A percentile compares a stretch with the other conserved stretches of the same genome.
These are phyloP conservation scores for Pestalotiopsis sp. DNA, from an alignment of 2,329 filamentous ascomycete species.

Conservation along the genomic window DNA sequence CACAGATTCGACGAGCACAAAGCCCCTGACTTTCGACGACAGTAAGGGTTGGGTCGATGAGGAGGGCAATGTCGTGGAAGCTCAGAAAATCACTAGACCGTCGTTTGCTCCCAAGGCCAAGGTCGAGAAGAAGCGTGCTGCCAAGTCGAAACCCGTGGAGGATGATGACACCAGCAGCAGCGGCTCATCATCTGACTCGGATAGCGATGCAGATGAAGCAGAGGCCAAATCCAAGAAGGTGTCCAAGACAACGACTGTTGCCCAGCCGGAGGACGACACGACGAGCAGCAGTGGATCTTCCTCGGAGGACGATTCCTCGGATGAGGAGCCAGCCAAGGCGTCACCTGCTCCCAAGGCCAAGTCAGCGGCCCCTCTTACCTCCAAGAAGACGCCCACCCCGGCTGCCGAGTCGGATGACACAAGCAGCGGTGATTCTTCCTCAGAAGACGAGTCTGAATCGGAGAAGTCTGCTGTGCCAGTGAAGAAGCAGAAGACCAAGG, in stretches of 20 bases:
- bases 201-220: slow-evolving; percentile 20
- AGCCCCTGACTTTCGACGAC: slow-evolving; percentile 71
- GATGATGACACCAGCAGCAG: slow-evolving; percentile 38
- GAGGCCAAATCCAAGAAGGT: background rate
- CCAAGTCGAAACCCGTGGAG: slow-evolving; percentile 15
- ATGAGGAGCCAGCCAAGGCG: slow-evolving; percentile 23
- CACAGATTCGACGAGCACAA: slow-evolving; percentile 42
- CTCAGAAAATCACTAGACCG: slow-evolving; percentile 42
- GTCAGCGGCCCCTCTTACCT: slow-evolving; percentile 15
- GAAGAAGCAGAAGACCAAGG: slow-evolving; percentile 14
- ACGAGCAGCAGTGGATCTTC: slow-evolving; percentile 42
- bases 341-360: slow-evolving; percentile 14
- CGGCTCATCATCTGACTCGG: slow-evolving; percentile 32
- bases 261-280: slow-evolving; percentile 29
- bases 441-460: slow-evolving; percentile 21
- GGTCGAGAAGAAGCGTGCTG: slow-evolving; percentile 14
- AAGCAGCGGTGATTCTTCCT: slow-evolving; percentile 39
- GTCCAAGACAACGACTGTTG: background rate
- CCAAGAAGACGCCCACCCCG: background rate
- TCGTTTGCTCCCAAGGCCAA: slow-evolving; percentile 25
- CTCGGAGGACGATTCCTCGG: slow-evolving; percentile 20
- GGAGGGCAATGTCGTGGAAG: slow-evolving; percentile 75
- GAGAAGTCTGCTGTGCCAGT: background rate
- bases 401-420: slow-evolving; percentile 24
- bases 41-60: slow-evolving; percentile 88